These are phyloP conservation scores for Pyrenula massariospora DNA, from an alignment of 495 filamentous ascomycete genomes.

Conservation along the genomic window DNA sequence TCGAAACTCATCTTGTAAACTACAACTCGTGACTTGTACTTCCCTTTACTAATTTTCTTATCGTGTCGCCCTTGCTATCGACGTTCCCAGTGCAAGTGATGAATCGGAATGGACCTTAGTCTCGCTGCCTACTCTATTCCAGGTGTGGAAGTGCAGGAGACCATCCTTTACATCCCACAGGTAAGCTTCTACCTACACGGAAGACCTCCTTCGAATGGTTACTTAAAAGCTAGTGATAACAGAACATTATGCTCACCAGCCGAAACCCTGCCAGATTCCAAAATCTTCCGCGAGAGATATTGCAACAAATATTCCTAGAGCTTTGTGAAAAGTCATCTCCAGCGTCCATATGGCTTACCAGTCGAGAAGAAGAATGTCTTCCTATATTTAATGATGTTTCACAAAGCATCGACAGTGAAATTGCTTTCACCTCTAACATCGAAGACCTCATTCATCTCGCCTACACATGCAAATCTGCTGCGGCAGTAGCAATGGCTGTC, in stretches of 20 bases:
- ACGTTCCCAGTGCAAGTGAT: no score
- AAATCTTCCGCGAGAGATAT: background rate
- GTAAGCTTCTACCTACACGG: background rate
- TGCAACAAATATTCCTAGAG: background rate
- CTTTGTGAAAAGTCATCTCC: background rate
- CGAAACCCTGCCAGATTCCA: background rate
- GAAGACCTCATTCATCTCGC: background rate
- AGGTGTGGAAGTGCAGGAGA: background rate
- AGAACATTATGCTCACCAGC: background rate
- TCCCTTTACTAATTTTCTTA: no score
- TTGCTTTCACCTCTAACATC: background rate
- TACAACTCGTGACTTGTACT: no score
- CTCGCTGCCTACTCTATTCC: background rate
- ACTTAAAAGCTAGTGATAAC: background rate
- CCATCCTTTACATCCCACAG: background rate
- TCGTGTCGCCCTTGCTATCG: no score
- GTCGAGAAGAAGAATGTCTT: no score
- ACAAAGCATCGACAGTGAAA: background rate
- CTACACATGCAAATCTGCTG: background rate
- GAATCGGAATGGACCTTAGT: background rate
- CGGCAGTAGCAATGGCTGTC: background rate
- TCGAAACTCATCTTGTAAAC: no score
- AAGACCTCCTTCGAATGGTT: no score
- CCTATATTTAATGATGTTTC: no score
- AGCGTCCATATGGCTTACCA: no score